These are phyloP conservation scores for Plasmodium coatneyi DNA, from an alignment of 169 alveolate genomes.

Conservation along the genomic window DNA sequence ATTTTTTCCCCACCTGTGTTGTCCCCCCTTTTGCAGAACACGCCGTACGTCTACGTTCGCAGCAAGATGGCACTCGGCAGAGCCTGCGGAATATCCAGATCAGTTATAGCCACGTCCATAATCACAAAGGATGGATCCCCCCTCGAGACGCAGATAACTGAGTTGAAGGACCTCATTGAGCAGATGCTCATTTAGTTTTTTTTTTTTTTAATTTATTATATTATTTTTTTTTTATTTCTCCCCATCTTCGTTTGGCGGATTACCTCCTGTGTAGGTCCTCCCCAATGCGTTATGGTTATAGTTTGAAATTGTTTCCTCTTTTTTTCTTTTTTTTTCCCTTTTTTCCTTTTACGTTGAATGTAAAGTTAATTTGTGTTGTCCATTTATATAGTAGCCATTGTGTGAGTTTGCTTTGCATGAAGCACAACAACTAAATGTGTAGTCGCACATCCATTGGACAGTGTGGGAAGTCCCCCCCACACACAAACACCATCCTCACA, in stretches of 20 bases:
- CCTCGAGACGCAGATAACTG: slow-evolving; percentile 95
- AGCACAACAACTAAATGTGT: background rate
- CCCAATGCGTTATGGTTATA: background rate
- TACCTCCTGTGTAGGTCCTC: background rate
- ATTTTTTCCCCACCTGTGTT: background rate
- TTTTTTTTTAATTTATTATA: background rate
- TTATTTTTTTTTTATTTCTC: background rate
- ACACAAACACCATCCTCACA: too few relatives aligned
- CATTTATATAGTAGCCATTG: background rate
- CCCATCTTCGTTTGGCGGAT: background rate
- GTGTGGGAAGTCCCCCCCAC: too few relatives aligned
- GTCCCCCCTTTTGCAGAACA: slow-evolving; percentile 86
- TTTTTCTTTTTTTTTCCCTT: background rate
- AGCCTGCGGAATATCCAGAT: slow-evolving; percentile 98
- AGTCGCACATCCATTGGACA: background rate
- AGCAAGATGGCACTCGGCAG: slow-evolving; percentile 98
- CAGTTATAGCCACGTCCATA: slow-evolving; percentile 97
- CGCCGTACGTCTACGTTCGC: slow-evolving; percentile 98
- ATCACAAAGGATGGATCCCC: slow-evolving; percentile 95
- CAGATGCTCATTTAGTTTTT: slow-evolving; percentile 92
- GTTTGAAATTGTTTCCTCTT: background rate
- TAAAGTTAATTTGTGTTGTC: background rate
- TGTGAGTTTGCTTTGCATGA: background rate
- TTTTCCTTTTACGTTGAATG: background rate
- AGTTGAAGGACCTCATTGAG: slow-evolving; percentile 97